Base-by-base conservation (phyloP, 352 stramenopile species). In the Pythium aphanidermatum region DNA sequence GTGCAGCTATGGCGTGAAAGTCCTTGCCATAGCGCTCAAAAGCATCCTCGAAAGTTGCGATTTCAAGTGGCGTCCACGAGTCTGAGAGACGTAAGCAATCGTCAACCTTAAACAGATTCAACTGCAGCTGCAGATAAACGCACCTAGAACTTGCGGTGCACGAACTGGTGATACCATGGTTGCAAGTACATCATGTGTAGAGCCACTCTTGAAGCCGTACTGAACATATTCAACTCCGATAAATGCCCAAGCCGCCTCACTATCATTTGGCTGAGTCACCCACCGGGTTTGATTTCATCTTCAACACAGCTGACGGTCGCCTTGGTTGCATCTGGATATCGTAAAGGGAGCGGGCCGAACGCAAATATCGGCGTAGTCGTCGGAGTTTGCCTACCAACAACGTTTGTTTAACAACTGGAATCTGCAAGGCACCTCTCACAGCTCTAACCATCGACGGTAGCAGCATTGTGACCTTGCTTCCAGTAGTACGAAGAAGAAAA, bases 271-370 rank as follows among this genome's bases (percentile, higher is more conserved):
- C 35, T 25, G 10, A 36, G 2, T 8, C 38, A 20, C 64, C 52
- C 27, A 86, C 72, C 34, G 60, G 55, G 33, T 79, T 89, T 10
- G 63, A 38, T 36, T 86, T 88, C 58, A 82, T 86, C 55, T 83
- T 80, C 27, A 89, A 51, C 28, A 90, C 83, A 11, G 74, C 78
- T 14, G 68, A 71, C 1, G 74, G 78, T 16, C 78, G 59, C 55
- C 85, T 90, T 59, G 81, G 69, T 49, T 86, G 72, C 37, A 70
- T 84, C 37, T 90, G 78, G 35, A 85, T 64, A 27, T 90, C 71
- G 35, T 88, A 92, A 20, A 92, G 42, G 16, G 70, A 64, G 10
- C 81, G 62, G 7, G 73, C 68, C 3, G 74, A 74, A 31, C 68
- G 59, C 7, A 92, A 50, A 52, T 86, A 92, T 6, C 64, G 64